Conservation (phyloP, 2,329 filamentous ascomycete species). For the Fusarium brevicatenulatum region DNA sequence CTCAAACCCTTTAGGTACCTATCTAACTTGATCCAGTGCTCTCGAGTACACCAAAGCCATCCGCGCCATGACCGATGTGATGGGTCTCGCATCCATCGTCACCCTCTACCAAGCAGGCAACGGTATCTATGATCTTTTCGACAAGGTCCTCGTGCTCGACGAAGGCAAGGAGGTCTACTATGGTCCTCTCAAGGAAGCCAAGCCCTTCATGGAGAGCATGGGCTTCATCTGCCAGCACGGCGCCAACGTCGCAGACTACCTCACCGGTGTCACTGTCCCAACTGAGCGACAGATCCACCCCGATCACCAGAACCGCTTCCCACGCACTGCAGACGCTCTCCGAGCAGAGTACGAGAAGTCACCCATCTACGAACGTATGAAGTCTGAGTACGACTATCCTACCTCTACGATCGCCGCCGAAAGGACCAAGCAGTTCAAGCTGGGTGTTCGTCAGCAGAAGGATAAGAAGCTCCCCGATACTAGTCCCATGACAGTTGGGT, state of each 20-base stretch:
- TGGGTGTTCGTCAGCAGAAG: slow-evolving; percentile 64
- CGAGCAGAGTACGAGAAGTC: slow-evolving; percentile 63
- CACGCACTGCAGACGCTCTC: slow-evolving; percentile 58
- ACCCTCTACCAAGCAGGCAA: slow-evolving; percentile 77
- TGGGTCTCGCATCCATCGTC: slow-evolving; percentile 68
- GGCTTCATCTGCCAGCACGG: slow-evolving; percentile 72
- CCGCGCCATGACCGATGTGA: slow-evolving; percentile 71
- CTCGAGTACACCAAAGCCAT: slow-evolving; percentile 69
- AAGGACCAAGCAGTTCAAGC: slow-evolving; percentile 63
- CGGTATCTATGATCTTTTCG: slow-evolving; percentile 74
- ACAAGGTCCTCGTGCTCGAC: slow-evolving; percentile 76
- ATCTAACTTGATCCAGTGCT: slow-evolving; percentile 51
- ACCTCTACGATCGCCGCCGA: slow-evolving; percentile 58
- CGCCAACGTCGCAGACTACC: slow-evolving; percentile 72
- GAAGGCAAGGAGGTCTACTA: slow-evolving; percentile 74
- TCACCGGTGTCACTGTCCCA: slow-evolving; percentile 73
- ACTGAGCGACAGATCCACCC: slow-evolving; percentile 71
- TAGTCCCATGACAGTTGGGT: slow-evolving; percentile 67
- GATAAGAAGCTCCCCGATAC: slow-evolving; percentile 61
- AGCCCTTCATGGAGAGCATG: slow-evolving; percentile 71
- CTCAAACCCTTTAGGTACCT: fast-evolving
- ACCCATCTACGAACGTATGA: slow-evolving; percentile 60
- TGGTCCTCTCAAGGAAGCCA: slow-evolving; percentile 66
- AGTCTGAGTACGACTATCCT: slow-evolving; percentile 67
- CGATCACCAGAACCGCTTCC: slow-evolving; percentile 54